Evolutionary conservation across 257 asterid species (phyloP), one percentile per base, ranked within the genome.

Genomic region (Solanum verrucosum): DNA sequence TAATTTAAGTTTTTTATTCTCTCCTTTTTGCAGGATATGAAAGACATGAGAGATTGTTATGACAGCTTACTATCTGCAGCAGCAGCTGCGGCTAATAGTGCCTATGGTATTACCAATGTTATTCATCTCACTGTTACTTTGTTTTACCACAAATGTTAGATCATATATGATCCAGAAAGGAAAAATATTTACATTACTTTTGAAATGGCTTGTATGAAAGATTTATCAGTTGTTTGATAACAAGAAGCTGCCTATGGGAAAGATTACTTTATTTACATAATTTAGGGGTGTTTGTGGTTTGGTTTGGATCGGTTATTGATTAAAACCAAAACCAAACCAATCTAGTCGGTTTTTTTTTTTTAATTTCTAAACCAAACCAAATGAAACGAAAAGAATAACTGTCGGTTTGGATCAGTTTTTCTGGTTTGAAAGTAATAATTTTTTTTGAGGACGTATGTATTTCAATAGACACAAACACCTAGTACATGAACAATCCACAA

Each of bases 21-120:
- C 52, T 86, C 70, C 38, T 27, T 75, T 78, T 90, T 89, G 89
- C 93, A 96, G 98, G 98, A 96, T 91, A 93, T 96, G 98, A 95
- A 95, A 83, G 98, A 95, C 90, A 96, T 97, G 98, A 93, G 97
- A 91, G 90, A 93, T 40, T 95, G 98, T 93, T 96, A 94, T 79
- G 99, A 96, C 90, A 93, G 97, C 89, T 92, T 97, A 68, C 98
- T 97, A 87, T 96, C 98, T 84, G 98, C 99, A 15, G 99, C 99
- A 72, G 99, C 99, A 14, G 99, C 98, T 20, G 93, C 98, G 21
- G 92, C 98, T 38, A 97, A 97, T 88, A 93, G 98, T 90, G 99
- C 98, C 88, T 96, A 94, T 86, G 98, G 98, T 96, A 94, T 46
- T 29, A 14, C 40, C 65, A 44, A n/a, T 77, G 21, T 38, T 12